These are phyloP conservation scores for Pyrrhoderma noxium DNA, from an alignment of 1,284 basidiomycete genomes.

Conservation along the genomic window DNA sequence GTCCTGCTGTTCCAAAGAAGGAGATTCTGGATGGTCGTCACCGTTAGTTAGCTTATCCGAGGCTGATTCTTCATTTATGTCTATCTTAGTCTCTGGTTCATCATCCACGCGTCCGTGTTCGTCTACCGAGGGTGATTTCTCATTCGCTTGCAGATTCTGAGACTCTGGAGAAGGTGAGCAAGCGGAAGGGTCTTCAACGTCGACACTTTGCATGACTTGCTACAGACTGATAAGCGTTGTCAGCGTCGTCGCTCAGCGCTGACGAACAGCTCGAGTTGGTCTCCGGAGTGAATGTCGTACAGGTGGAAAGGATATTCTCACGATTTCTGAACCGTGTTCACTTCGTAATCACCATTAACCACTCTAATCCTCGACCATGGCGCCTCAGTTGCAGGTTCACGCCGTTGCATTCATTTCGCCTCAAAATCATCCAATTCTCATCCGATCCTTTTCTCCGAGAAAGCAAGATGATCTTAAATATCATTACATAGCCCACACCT, in stretches of 20 bases:
- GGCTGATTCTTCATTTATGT: background rate
- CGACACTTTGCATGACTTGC: conserved; percentile 12
- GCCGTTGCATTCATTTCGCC: conserved; percentile 76
- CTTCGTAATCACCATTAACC: background rate
- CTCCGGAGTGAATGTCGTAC: background rate
- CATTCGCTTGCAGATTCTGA: background rate
- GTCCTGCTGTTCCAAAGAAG: background rate
- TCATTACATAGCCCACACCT: conserved; percentile 77
- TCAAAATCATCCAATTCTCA: conserved; percentile 72
- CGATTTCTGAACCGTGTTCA: background rate
- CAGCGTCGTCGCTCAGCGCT: conserved; percentile 4
- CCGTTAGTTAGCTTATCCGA: background rate
- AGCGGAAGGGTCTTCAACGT: background rate
- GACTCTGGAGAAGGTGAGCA: conserved; percentile 1
- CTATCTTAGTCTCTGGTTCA: background rate
- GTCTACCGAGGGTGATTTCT: background rate
- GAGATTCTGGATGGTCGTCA: background rate
- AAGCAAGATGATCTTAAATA: conserved; percentile 69
- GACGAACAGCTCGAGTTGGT: background rate
- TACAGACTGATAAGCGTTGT: background rate
- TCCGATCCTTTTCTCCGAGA: conserved; percentile 52
- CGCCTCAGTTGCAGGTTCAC: conserved; percentile 58
- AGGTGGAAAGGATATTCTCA: background rate
- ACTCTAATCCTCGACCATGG: conserved; percentile 35
- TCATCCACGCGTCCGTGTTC: conserved; percentile 9